phyloP scores from a whole-genome alignment of 2,329 filamentous ascomycete genomes.

The Colletotrichum cuscutae region DNA sequence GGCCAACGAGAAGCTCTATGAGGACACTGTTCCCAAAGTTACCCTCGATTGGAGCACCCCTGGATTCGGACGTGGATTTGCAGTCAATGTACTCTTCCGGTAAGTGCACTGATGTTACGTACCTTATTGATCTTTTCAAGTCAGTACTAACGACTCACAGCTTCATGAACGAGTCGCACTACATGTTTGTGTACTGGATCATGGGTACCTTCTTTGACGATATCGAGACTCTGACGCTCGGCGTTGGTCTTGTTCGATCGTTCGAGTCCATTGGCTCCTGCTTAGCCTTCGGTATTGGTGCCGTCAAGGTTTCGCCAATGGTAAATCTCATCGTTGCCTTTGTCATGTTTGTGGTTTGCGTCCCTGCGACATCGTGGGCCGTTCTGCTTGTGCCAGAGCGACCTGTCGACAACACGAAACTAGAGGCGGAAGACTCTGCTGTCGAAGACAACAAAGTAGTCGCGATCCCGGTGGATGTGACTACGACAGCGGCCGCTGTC shows the following conservation, averaged over 20 bases:
- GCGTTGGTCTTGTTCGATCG: conserved; percentile 57
- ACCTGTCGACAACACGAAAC: conserved; percentile 37
- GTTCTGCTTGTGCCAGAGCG: conserved; percentile 51
- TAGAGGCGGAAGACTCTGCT: not conserved
- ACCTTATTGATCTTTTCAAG: too few relatives aligned
- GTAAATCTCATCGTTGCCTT: conserved; percentile 59
- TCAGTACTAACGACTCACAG: conserved; percentile 30
- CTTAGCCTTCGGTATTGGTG: conserved; percentile 58
- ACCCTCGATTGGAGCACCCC: conserved; percentile 58
- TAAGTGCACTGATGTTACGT: conserved; percentile 37
- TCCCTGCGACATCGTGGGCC: conserved; percentile 48
- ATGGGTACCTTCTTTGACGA: conserved; percentile 62
- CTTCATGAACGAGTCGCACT: conserved; percentile 62
- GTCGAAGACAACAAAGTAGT: not conserved
- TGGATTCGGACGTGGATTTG: conserved; percentile 58
- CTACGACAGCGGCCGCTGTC: not conserved
- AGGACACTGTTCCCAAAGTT: conserved; percentile 45
- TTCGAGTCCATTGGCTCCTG: conserved; percentile 60
- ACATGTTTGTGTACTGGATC: conserved; percentile 63
- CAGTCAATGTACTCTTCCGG: conserved; percentile 58
- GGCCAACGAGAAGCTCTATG: conserved; percentile 58
- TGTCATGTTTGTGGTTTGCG: conserved; percentile 56
- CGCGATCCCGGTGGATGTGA: conserved; percentile 11
- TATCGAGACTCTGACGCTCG: conserved; percentile 60
- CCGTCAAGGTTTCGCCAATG: conserved; percentile 56